phyloP scores from a whole-genome alignment of 805 yeast species.

The Ogataea thermomethanolica region DNA sequence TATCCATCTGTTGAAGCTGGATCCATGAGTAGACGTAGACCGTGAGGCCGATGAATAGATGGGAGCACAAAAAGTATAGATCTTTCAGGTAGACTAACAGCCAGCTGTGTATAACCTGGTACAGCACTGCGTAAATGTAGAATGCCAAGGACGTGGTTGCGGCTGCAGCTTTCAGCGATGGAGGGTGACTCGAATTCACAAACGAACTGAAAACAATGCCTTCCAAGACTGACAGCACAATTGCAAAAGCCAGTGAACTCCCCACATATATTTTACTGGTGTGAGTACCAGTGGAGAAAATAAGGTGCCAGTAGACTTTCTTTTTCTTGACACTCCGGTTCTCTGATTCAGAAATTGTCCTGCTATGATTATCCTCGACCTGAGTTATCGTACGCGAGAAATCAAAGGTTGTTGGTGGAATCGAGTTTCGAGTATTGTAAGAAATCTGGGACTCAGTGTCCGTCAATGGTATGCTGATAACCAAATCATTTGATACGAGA shows the following conservation, averaged over 20 bases:
- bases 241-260: constrained; percentile 35
- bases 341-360: no score
- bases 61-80: constrained; percentile 35
- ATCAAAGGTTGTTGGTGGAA: no score
- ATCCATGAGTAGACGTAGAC: constrained; percentile 42
- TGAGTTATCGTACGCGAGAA: no score
- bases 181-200: constrained; percentile 15
- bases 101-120: constrained; percentile 36
- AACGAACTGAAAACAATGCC: constrained; percentile 39
- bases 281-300: no score
- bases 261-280: constrained; percentile 24
- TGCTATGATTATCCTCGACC: no score
- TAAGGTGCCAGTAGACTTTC: no score
- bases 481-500: no score
- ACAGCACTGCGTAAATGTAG: constrained; percentile 42
- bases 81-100: constrained; percentile 37
- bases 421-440: no score
- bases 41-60: background rate
- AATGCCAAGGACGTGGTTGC: constrained; percentile 38
- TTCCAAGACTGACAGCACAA: constrained; percentile 36
- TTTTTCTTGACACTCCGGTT: no score
- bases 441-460: no score
- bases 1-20: constrained; percentile 26
- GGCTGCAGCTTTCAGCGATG: constrained; percentile 24
- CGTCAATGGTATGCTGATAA: no score